Evolutionary conservation across 257 asterid genomes (phyloP).

Genomic region (Solanum pimpinellifolium): DNA sequence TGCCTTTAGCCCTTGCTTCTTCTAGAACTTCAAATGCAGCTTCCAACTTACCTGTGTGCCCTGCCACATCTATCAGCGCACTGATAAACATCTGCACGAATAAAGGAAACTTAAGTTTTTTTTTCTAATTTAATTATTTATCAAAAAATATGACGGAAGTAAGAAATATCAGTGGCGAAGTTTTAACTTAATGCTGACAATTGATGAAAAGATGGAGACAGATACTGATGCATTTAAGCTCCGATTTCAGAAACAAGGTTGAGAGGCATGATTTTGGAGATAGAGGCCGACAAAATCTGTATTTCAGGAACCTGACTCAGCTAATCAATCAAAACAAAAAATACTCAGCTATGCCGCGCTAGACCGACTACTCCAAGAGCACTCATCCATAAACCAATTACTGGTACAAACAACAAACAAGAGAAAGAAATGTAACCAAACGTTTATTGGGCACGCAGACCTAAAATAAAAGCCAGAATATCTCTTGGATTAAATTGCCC

Average conservation of each 20-base stretch:
- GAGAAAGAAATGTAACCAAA: not conserved
- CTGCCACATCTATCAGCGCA: slow-evolving; percentile 92
- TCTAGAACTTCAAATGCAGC: slow-evolving; percentile 81
- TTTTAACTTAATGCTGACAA: not conserved
- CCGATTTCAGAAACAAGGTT: not conserved
- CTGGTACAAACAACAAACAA: too few relatives aligned
- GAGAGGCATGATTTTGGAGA: not conserved
- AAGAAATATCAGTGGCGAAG: not conserved
- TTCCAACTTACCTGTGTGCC: slow-evolving; percentile 91
- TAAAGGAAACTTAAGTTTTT: not conserved
- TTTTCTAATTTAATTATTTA: not conserved
- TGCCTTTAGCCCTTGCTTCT: slow-evolving; percentile 68
- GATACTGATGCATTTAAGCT: not conserved
- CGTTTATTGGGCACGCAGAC: not conserved
- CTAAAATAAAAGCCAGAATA: not conserved
- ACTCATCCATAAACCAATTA: not conserved
- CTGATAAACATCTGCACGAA: slow-evolving; percentile 75
- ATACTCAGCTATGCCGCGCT: not conserved
- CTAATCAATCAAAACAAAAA: not conserved
- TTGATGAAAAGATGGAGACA: not conserved
- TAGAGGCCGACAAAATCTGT: not conserved
- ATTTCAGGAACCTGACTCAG: not conserved
- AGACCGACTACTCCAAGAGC: not conserved
- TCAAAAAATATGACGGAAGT: not conserved
- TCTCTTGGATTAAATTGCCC: not conserved